phyloP scores from a whole-genome alignment of 1,139 yeast species.

The Zygosaccharomyces pseudobailii region DNA sequence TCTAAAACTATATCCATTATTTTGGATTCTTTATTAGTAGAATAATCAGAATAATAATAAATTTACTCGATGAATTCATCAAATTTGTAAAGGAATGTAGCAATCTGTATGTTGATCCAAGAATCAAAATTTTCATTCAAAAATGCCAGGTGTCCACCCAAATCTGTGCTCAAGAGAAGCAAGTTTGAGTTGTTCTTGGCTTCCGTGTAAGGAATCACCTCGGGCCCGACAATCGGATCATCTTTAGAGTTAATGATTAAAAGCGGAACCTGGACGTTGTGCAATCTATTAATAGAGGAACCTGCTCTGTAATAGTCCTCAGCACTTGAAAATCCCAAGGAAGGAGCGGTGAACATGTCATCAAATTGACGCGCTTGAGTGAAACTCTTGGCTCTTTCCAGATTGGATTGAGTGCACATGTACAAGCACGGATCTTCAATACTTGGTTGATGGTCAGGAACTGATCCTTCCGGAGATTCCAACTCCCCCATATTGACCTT shows the following conservation, averaged over 20 bases:
- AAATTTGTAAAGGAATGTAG: slow-evolving; percentile 55
- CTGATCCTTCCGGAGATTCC: slow-evolving; percentile 29
- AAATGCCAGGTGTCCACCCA: slow-evolving; percentile 85
- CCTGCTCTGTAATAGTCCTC: slow-evolving; percentile 68
- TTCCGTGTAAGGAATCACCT: slow-evolving; percentile 60
- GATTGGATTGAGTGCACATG: slow-evolving; percentile 36
- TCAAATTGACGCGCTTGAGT: slow-evolving; percentile 58
- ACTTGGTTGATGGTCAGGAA: slow-evolving; percentile 35
- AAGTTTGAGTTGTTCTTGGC: slow-evolving; percentile 64
- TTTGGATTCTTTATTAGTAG: neutral
- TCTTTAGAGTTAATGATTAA: slow-evolving; percentile 67
- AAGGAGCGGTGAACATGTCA: slow-evolving; percentile 61
- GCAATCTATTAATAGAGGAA: slow-evolving; percentile 56
- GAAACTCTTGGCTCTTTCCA: slow-evolving; percentile 34
- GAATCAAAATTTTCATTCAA: slow-evolving; percentile 55
- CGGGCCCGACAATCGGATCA: slow-evolving; percentile 75
- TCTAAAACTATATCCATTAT: neutral
- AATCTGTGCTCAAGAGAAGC: slow-evolving; percentile 58
- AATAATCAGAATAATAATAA: neutral
- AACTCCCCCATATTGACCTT: slow-evolving; percentile 58
- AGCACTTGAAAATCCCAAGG: slow-evolving; percentile 68
- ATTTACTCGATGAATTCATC: slow-evolving; percentile 36
- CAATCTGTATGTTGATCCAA: slow-evolving; percentile 68
- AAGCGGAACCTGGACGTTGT: slow-evolving; percentile 58
- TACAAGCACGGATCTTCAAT: slow-evolving; percentile 27